Evolutionary conservation across 2,329 filamentous ascomycete species (phyloP).

Genomic region (Botrytis cinerea): DNA sequence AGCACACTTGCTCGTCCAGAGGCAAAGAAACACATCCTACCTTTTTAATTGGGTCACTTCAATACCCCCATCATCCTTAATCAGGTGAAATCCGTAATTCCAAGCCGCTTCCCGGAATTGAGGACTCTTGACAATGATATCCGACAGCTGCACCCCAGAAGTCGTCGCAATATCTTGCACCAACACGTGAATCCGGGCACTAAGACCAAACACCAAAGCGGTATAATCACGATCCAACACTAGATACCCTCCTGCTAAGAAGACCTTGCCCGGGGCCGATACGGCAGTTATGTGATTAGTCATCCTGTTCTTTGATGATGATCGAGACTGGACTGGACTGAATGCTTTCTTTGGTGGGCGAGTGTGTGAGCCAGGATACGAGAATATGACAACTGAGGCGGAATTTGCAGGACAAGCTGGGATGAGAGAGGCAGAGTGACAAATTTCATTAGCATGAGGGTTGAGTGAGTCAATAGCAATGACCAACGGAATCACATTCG

Average conservation of each 20-base stretch:
- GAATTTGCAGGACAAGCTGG: neutral
- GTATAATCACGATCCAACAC: conserved; percentile 88
- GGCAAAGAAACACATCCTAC: conserved; percentile 53
- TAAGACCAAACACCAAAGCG: conserved; percentile 69
- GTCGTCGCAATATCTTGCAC: conserved; percentile 59
- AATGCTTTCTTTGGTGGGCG: neutral
- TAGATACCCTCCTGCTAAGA: conserved; percentile 91
- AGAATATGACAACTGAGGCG: neutral
- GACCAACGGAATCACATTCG: neutral
- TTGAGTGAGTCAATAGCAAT: neutral
- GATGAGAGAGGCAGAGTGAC: neutral
- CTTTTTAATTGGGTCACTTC: conserved; percentile 75
- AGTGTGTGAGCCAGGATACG: neutral
- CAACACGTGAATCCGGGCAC: conserved; percentile 66
- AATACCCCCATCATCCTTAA: conserved; percentile 74
- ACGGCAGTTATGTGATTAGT: conserved; percentile 47
- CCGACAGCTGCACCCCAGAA: conserved; percentile 63
- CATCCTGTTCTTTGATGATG: neutral
- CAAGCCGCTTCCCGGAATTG: conserved; percentile 87
- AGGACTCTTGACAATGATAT: conserved; percentile 85
- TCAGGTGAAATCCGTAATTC: conserved; percentile 78
- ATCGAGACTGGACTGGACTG: neutral
- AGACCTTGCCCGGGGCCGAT: conserved; percentile 93
- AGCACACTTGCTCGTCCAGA: neutral
- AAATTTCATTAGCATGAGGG: neutral